Evolutionary conservation across 306 rosid species (phyloP), one percentile per base, ranked within the genome.

Genomic region (Glycine tomentella): DNA sequence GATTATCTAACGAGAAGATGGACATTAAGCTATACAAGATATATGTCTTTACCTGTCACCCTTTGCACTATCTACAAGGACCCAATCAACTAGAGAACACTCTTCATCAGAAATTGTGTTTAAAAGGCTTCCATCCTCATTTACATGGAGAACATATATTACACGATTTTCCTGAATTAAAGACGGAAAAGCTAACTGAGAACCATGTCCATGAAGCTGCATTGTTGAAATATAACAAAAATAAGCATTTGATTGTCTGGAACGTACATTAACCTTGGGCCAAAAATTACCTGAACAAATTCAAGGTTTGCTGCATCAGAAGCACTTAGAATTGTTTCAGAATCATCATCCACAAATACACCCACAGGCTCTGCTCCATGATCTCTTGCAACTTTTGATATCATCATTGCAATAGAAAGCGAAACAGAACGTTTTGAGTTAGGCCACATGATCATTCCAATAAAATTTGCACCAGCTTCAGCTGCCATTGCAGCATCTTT

Each of bases 371-470:
- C 76, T 67, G 98, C 96, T 67, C 93, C 98, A 64, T 83, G 81
- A 57, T 88, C 89, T 76, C 97, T 90, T 31, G 98, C 96, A 76
- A 88, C 87, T 81, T 84, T 93, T 6, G 99, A 89, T 82, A 95
- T 95, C 88, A 93, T 97, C 87, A 88, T 95, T 51, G 99, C 98
- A 74, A 87, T 89, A 6, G 98, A 74, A 48, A 85, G 82, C 12
- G 99, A 90, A 86, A 95, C 87, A 14, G 97, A 93, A 45, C 99
- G 97, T 83, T 89, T 91, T 8, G 99, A 93, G 85, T 93, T 88
- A 63, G 99, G 94, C 97, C 98, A 95, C 73, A 93, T 57, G 50
- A 95, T 93, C 97, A 95, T 93, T 81, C 99, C 98, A 84, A 95
- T 90, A 48, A 95, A 90, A 87, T 95, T 84, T 71, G 96, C 98